Evolutionary conservation across 2,329 filamentous ascomycete species (phyloP).

Genomic region (Metarhizium anisopliae): DNA sequence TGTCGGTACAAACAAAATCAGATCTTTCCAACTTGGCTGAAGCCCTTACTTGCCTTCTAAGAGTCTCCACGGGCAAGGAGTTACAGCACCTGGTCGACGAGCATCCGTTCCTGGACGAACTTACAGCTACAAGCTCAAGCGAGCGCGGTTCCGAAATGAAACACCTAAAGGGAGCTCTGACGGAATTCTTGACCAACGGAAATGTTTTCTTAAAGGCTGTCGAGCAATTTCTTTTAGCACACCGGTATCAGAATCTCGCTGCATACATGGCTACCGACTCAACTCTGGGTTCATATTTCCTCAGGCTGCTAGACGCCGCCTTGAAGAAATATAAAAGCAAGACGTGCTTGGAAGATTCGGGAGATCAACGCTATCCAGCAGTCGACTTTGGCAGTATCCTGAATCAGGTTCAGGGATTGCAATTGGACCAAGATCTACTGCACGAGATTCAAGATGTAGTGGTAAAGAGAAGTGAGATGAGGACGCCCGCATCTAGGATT

Average conservation of each 20-base stretch:
- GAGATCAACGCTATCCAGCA: too few relatives aligned
- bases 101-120: background rate
- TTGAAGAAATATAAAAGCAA: background rate
- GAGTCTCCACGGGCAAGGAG: background rate
- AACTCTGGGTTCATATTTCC: background rate
- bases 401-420: background rate
- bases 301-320: background rate
- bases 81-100: background rate
- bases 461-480: background rate
- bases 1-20: background rate
- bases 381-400: background rate
- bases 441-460: background rate
- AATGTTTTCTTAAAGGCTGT: background rate
- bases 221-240: background rate
- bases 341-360: too few relatives aligned
- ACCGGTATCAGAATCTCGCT: background rate
- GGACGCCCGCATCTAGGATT: background rate
- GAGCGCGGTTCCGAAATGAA: background rate
- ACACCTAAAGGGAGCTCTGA: background rate
- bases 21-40: background rate
- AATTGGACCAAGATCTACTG: background rate
- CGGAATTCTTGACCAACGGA: background rate
- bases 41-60: background rate
- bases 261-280: background rate
- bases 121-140: background rate